Evolutionary conservation across 2,329 filamentous ascomycete genomes (phyloP).

Genomic region (Apiospora saccharicola): DNA sequence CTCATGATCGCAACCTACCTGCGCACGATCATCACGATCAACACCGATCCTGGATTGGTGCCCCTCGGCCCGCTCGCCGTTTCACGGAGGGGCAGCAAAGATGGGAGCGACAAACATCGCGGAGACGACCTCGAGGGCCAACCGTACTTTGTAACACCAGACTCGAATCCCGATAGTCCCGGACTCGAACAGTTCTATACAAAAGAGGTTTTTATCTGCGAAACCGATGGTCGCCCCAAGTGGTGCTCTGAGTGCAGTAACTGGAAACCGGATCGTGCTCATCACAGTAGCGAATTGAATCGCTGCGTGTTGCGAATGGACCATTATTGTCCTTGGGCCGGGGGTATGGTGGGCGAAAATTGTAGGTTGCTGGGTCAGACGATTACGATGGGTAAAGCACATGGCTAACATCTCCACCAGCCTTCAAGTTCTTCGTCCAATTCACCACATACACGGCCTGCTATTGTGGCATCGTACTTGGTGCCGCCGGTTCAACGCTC

Average conservation of each 20-base stretch:
- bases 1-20: slow-evolving; percentile 73
- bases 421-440: slow-evolving; percentile 92
- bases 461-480: slow-evolving; percentile 71
- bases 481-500: slow-evolving; percentile 70
- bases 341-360: slow-evolving; percentile 87
- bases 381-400: slow-evolving; percentile 21
- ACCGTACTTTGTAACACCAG: slow-evolving; percentile 46
- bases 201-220: slow-evolving; percentile 84
- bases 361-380: slow-evolving; percentile 50
- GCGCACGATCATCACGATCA: slow-evolving; percentile 73
- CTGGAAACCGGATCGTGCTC: slow-evolving; percentile 87
- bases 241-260: slow-evolving; percentile 87
- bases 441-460: slow-evolving; percentile 78
- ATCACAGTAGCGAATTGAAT: slow-evolving; percentile 84
- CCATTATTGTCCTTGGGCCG: slow-evolving; percentile 97
- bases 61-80: slow-evolving; percentile 62
- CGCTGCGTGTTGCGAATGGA: slow-evolving; percentile 92
- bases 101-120: slow-evolving; percentile 33
- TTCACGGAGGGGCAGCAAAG: slow-evolving; percentile 33
- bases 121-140: slow-evolving; percentile 45
- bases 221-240: slow-evolving; percentile 80
- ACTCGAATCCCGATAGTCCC: slow-evolving; percentile 65
- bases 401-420: slow-evolving; percentile 43
- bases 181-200: slow-evolving; percentile 81
- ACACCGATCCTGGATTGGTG: slow-evolving; percentile 75